Evolutionary conservation across 441 rosid genomes (phyloP), one percentile per base, ranked within the genome.

Genomic region (Arabidopsis lyrata): DNA sequence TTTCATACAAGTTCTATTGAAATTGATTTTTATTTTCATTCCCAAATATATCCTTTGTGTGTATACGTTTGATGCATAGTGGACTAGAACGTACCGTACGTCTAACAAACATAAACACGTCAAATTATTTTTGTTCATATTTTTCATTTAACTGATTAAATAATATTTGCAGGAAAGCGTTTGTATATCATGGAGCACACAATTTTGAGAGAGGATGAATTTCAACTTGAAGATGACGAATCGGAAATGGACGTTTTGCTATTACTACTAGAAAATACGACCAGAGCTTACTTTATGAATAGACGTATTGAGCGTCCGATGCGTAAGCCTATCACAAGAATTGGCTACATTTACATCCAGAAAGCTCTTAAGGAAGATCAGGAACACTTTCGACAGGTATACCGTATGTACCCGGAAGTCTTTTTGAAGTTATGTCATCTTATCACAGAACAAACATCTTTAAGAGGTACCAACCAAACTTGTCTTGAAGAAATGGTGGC

Each of bases 401-500:
- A 35, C 8, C 58, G 58, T 65, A 49, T 65, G 58, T 48, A 65
- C 8, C 35, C 14, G 12, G 8, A 2, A 1, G 11, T 39, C 3
- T 53, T 67, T 67, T 27, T 3, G 27, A 67, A 67, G 16, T 5
- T 67, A 6, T 29, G 32, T 55, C 31, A 38, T 24, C 16, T 67
- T 67, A 11, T 67, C 5, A 53, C 0, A 24, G 3, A 24, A 2
- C 6, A 24, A 2, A 27, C 27, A 0, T 12, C 16, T 38, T 32
- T 66, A 41, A n/a, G 24, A 36, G 36, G 5, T 22, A 50, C 35
- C 4, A 20, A 6, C 1, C 22, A 65, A 0, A 35, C 22, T 8
- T 35, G 22, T 34, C 47, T 65, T 36, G 59, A 35, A 66, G 69
- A 66, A 50, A 65, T 65, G 47, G 50, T 39, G 13, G 39, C 61